A percentile compares a stretch with the other conserved stretches of the same genome.
Evolutionary conservation across 1,284 basidiomycete species (phyloP).

Genomic region (Golubevia sp.): DNA sequence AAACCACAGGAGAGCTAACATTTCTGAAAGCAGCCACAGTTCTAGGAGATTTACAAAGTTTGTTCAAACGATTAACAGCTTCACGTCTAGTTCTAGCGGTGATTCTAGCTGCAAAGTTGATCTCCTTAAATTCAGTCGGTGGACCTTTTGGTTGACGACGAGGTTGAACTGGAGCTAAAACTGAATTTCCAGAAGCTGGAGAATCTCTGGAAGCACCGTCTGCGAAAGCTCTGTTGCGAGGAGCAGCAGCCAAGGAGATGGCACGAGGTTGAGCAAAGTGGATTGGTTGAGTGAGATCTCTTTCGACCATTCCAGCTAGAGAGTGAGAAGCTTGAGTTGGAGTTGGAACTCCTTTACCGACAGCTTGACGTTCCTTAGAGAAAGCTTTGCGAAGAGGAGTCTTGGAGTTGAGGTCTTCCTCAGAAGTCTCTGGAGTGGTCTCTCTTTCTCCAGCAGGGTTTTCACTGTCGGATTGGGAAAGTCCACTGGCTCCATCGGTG

Average conservation of each 20-base stretch:
- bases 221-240: conserved; percentile 17
- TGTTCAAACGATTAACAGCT: conserved; percentile 30
- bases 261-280: conserved; percentile 17
- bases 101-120: conserved; percentile 48
- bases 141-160: conserved; percentile 47
- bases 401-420: conserved; percentile 28
- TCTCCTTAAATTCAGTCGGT: conserved; percentile 39
- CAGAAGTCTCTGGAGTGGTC: conserved; percentile 49
- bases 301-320: conserved; percentile 15
- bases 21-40: conserved; percentile 11
- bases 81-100: conserved; percentile 41
- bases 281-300: conserved; percentile 23
- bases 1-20: too few species aligned
- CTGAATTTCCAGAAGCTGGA: conserved; percentile 9
- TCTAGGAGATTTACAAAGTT: conserved; percentile 43
- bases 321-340: conserved; percentile 14
- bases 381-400: background rate
- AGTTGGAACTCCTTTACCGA: conserved; percentile 10
- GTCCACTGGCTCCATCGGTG: conserved; percentile 10
- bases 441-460: conserved; percentile 16
- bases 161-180: conserved; percentile 28
- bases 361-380: conserved; percentile 12
- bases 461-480: too few species aligned
- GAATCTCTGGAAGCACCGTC: background rate
- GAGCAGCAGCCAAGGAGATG: conserved; percentile 30